Conservation (phyloP, 306 rosid genomes). For the Vigna radiata region DNA sequence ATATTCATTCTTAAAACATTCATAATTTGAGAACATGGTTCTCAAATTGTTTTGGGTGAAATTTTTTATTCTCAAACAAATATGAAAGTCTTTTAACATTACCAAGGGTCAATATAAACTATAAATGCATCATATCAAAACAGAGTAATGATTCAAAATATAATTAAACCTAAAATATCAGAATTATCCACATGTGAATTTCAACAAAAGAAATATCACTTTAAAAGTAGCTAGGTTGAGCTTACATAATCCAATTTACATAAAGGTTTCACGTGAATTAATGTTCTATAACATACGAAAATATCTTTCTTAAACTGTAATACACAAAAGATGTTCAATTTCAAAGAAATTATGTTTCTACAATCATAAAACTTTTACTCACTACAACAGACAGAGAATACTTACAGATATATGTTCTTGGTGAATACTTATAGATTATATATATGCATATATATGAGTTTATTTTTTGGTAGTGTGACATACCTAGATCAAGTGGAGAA, state of each 20-base stretch:
- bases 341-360: neutral
- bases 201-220: neutral
- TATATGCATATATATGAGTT: no score
- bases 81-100: neutral
- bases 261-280: neutral
- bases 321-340: neutral
- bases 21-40: neutral
- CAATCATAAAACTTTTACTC: no score
- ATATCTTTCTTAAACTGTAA: neutral
- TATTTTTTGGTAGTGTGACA: neutral
- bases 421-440: no score
- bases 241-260: neutral
- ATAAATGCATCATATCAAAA: neutral
- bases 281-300: neutral
- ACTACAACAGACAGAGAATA: no score
- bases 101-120: neutral
- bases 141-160: neutral
- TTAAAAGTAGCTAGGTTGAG: no score
- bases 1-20: neutral
- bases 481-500: constrained; percentile 49
- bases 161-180: neutral
- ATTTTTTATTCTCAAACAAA: neutral
- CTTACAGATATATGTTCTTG: no score
- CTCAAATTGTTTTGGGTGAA: no score
- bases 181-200: neutral